These are phyloP conservation scores for Hypoxylon cercidicola DNA, from an alignment of 495 filamentous ascomycete genomes.

Conservation along the genomic window DNA sequence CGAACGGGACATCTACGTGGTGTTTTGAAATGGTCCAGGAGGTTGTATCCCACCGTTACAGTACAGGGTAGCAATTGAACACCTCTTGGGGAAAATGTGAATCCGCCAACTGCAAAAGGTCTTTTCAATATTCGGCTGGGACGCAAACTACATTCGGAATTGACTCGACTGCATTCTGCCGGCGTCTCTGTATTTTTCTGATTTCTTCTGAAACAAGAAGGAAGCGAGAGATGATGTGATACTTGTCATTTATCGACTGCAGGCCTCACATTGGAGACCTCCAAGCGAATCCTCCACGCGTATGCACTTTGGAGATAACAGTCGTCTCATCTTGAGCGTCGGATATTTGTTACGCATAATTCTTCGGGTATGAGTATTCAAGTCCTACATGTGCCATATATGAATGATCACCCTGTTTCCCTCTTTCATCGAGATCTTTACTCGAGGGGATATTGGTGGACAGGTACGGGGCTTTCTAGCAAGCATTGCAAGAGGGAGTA, in stretches of 20 bases:
- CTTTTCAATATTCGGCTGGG: conserved; percentile 10
- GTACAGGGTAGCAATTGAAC: conserved; percentile 6
- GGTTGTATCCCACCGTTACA: conserved; percentile 28
- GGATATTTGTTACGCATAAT: conserved; percentile 7
- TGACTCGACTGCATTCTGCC: conserved; percentile 2
- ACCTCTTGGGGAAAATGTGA: conserved; percentile 4
- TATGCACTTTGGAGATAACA: not conserved
- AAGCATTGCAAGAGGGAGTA: not conserved
- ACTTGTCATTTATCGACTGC: not conserved
- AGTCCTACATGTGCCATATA: conserved; percentile 18
- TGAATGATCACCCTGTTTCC: conserved; percentile 20
- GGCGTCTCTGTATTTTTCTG: conserved; percentile 2
- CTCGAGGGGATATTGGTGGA: not conserved
- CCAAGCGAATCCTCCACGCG: conserved; percentile 15
- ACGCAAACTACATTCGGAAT: conserved; percentile 5
- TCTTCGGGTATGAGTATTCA: not conserved
- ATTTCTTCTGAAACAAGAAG: conserved; percentile 28
- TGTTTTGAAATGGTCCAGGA: conserved; percentile 15
- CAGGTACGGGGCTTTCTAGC: not conserved
- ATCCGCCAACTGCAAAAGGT: conserved; percentile 27
- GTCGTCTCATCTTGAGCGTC: conserved; percentile 1
- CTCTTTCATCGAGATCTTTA: not conserved
- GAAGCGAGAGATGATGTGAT: conserved; percentile 30
- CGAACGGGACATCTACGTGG: not conserved
- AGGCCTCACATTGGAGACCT: not conserved